phyloP scores from a whole-genome alignment of 177 flowering plant species.

The Vitis hybrid region DNA sequence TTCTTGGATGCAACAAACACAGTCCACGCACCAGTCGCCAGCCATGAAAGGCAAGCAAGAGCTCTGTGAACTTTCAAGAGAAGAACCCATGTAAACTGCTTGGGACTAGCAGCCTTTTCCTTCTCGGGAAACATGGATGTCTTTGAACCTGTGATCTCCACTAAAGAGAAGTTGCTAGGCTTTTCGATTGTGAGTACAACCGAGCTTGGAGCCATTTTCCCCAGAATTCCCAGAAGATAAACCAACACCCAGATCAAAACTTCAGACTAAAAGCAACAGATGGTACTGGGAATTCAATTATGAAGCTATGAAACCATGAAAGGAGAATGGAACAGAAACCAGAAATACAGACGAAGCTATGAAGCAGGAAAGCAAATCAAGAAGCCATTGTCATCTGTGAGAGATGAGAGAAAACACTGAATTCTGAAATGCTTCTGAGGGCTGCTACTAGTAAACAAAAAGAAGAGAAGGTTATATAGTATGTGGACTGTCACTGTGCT shows the following conservation, averaged over 20 bases:
- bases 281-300: background rate
- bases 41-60: slow-evolving; percentile 36
- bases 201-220: slow-evolving; percentile 50
- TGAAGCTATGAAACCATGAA: slow-evolving; percentile 2
- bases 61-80: slow-evolving; percentile 52
- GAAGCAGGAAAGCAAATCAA: background rate
- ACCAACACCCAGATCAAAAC: slow-evolving; percentile 16
- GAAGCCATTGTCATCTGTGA: background rate
- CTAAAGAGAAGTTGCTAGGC: slow-evolving; percentile 34
- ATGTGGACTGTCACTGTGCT: no score
- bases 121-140: slow-evolving; percentile 42
- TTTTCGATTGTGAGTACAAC: slow-evolving; percentile 60
- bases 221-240: background rate
- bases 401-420: background rate
- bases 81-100: slow-evolving; percentile 62
- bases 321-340: slow-evolving; percentile 1
- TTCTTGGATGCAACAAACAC: slow-evolving; percentile 36
- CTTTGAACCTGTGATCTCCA: slow-evolving; percentile 37
- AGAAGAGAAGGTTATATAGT: no score
- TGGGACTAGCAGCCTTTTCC: slow-evolving; percentile 48
- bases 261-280: background rate
- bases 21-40: slow-evolving; percentile 25
- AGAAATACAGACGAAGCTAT: background rate
- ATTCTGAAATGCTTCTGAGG: background rate
- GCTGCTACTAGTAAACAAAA: no score